Conservation (phyloP, 2,329 filamentous ascomycete genomes). For the Dactylonectria estremocensis region DNA sequence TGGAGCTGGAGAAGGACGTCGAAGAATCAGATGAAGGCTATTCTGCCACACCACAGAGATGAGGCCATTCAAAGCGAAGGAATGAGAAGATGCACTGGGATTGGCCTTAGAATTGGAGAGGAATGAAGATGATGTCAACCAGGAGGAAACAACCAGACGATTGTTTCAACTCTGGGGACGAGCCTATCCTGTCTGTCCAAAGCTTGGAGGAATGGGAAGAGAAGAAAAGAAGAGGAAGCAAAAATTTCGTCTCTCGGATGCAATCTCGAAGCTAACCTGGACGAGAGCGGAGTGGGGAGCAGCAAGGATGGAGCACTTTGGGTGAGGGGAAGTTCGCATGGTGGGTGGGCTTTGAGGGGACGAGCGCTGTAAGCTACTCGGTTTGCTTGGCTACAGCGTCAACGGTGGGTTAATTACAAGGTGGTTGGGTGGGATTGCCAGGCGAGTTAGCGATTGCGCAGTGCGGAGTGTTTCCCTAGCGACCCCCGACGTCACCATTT, state of each 20-base stretch:
- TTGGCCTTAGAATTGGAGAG: conserved; percentile 1
- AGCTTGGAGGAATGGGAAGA: conserved; percentile 6
- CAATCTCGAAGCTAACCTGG: conserved; percentile 12
- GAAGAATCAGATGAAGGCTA: conserved; percentile 8
- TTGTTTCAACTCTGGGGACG: conserved; percentile 5
- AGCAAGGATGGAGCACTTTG: not conserved
- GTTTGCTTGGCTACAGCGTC: not conserved
- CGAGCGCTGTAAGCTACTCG: not conserved
- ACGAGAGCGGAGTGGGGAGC: conserved; percentile 25
- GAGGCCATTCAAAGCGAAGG: conserved; percentile 22
- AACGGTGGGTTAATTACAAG: too few relatives aligned
- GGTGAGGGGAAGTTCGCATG: conserved; percentile 1
- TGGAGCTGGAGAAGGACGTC: not conserved
- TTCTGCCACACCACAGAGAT: not conserved
- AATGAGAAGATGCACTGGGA: conserved; percentile 8
- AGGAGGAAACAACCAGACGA: not conserved
- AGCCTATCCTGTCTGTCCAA: conserved; percentile 29
- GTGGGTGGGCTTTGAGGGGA: not conserved
- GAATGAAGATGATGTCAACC: conserved; percentile 1
- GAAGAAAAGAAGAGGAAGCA: conserved; percentile 8
- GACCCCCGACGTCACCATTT: conserved; percentile 48
- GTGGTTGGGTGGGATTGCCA: too few relatives aligned
- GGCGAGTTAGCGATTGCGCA: conserved; percentile 1
- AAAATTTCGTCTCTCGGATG: conserved; percentile 13
- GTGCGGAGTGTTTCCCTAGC: conserved; percentile 47